phyloP scores from a whole-genome alignment of 1,284 basidiomycete genomes.

The Sanguinoderma infundibulare region DNA sequence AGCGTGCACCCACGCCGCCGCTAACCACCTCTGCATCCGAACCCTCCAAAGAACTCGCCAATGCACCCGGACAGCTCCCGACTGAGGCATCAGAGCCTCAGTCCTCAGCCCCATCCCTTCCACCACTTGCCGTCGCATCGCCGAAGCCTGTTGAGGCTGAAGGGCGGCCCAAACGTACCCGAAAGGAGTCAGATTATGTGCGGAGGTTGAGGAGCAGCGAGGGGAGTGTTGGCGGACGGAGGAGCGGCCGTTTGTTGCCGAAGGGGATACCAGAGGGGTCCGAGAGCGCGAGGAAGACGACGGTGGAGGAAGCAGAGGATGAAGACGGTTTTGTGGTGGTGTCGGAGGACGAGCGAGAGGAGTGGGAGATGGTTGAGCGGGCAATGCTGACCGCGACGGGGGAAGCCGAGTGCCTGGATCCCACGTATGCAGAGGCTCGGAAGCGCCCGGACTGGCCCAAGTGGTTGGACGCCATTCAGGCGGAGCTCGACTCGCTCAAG shows the following conservation, averaged over 20 bases:
- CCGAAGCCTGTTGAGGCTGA: no score
- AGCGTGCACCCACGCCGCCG: no score
- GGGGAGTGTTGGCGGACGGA: neutral
- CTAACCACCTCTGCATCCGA: no score
- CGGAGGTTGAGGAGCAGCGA: neutral
- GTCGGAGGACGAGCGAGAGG: neutral
- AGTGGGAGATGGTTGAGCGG: constrained; percentile 10
- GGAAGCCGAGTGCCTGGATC: constrained; percentile 22
- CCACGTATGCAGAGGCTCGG: constrained; percentile 25
- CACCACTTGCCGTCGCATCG: no score
- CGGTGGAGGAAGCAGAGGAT: constrained; percentile 7
- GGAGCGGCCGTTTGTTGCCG: neutral
- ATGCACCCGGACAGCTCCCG: no score
- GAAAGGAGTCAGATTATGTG: no score
- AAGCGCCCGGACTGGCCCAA: constrained; percentile 23
- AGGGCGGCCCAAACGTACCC: neutral
- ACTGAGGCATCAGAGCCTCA: no score
- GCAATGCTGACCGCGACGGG: constrained; percentile 15
- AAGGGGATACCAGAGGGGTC: neutral
- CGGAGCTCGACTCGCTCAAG: constrained; percentile 25
- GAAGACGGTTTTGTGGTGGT: constrained; percentile 1
- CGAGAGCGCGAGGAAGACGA: no score
- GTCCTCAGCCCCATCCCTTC: no score
- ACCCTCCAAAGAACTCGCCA: no score
- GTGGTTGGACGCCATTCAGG: no score